Conservation (phyloP, 2,329 filamentous ascomycete species). For the Cercospora citrullina region DNA sequence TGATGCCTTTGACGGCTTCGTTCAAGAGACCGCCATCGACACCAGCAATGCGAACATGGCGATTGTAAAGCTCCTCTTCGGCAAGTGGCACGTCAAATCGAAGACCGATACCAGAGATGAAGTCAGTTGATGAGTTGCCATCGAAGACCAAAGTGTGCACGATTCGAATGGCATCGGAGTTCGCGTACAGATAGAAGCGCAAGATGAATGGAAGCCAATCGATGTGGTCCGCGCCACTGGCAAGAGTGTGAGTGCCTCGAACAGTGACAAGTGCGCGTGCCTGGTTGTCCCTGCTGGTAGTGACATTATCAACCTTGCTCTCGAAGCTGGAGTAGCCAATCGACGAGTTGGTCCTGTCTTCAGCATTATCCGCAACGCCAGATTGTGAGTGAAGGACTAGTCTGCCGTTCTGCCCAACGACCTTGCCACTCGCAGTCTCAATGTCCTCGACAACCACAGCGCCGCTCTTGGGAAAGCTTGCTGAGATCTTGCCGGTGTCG, state of each 20-base stretch:
- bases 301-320: conserved; percentile 54
- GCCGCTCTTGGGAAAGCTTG: conserved; percentile 40
- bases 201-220: conserved; percentile 58
- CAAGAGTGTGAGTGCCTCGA: conserved; percentile 42
- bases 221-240: conserved; percentile 39
- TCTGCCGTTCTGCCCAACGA: conserved; percentile 41
- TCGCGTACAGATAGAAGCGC: conserved; percentile 60
- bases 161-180: conserved; percentile 56
- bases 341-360: conserved; percentile 38
- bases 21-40: conserved; percentile 57
- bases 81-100: conserved; percentile 57
- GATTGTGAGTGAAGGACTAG: conserved; percentile 57
- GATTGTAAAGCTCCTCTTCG: conserved; percentile 57
- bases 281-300: conserved; percentile 47
- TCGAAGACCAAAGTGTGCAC: conserved; percentile 61
- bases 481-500: conserved; percentile 39
- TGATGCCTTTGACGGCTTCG: conserved; percentile 61
- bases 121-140: conserved; percentile 51
- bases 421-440: conserved; percentile 43
- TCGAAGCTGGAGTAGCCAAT: conserved; percentile 50
- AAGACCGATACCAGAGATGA: conserved; percentile 57
- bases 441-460: conserved; percentile 37
- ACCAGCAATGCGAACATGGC: conserved; percentile 59
- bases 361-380: conserved; percentile 45
- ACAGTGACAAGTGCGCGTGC: conserved; percentile 53